phyloP scores from a whole-genome alignment of 2,329 filamentous ascomycete genomes.

The Onygena corvina region DNA sequence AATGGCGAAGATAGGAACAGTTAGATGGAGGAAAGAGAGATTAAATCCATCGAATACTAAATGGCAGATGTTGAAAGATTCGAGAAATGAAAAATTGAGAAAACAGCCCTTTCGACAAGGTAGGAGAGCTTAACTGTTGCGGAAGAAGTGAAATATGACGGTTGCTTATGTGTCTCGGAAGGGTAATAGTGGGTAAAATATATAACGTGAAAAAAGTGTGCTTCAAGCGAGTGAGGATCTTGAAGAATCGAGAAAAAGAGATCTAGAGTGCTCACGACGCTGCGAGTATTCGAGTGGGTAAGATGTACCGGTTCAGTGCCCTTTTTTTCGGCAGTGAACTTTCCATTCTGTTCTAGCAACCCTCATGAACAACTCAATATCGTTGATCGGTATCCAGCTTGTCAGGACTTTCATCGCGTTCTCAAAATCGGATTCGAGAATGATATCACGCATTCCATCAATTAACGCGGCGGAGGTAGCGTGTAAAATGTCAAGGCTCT shows the following conservation, averaged over 20 bases:
- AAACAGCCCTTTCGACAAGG: too few relatives aligned
- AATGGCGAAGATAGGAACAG: not conserved
- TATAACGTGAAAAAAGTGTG: not conserved
- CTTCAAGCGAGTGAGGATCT: too few relatives aligned
- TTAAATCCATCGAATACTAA: slow-evolving; percentile 2
- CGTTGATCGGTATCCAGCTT: slow-evolving; percentile 83
- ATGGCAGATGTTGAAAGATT: not conserved
- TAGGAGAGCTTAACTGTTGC: too few relatives aligned
- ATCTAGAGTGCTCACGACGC: too few relatives aligned
- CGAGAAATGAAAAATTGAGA: not conserved
- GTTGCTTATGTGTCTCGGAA: not conserved
- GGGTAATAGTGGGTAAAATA: not conserved
- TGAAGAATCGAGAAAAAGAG: too few relatives aligned
- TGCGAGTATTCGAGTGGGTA: too few relatives aligned
- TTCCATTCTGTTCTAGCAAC: slow-evolving; percentile 83
- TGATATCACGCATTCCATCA: slow-evolving; percentile 74
- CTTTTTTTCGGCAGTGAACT: slow-evolving; percentile 43
- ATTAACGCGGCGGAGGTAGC: slow-evolving; percentile 82
- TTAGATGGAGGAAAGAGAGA: not conserved
- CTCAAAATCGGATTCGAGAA: slow-evolving; percentile 90
- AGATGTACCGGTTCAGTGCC: not conserved
- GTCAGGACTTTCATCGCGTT: slow-evolving; percentile 96
- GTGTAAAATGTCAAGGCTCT: slow-evolving; percentile 75
- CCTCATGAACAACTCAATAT: slow-evolving; percentile 86
- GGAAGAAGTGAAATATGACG: not conserved